phyloP scores from a whole-genome alignment of 257 asterid species.

The Thymus mandschuricus region DNA sequence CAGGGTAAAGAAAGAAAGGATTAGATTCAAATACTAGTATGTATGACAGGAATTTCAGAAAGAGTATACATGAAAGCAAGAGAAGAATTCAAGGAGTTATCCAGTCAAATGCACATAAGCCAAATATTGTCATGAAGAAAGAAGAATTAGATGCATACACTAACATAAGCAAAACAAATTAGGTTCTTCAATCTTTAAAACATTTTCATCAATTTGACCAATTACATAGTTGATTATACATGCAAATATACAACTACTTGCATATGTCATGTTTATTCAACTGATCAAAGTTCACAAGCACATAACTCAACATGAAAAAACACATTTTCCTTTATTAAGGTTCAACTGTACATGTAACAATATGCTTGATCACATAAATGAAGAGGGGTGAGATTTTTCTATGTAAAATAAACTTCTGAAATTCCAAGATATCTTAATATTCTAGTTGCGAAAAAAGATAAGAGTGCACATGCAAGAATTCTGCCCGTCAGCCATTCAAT shows the following conservation, averaged over 20 bases:
- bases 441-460: not conserved
- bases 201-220: not conserved
- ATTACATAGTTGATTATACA: not conserved
- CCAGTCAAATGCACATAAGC: not conserved
- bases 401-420: not conserved
- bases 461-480: not conserved
- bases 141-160: not conserved
- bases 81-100: slow-evolving; percentile 6
- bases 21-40: slow-evolving; percentile 13
- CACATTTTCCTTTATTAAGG: not conserved
- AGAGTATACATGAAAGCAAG: not conserved
- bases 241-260: not conserved
- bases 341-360: not conserved
- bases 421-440: not conserved
- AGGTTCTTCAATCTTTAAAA: not conserved
- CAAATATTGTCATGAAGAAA: not conserved
- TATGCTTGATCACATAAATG: not conserved
- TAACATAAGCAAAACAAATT: not conserved
- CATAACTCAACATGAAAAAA: not conserved
- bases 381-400: not conserved
- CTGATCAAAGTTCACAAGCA: not conserved
- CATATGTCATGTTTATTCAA: not conserved
- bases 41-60: not conserved
- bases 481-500: not conserved
- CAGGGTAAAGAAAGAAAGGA: slow-evolving; percentile 26